Base-by-base conservation (phyloP, 495 filamentous ascomycete genomes). In the Oleoguttula mirabilis region DNA sequence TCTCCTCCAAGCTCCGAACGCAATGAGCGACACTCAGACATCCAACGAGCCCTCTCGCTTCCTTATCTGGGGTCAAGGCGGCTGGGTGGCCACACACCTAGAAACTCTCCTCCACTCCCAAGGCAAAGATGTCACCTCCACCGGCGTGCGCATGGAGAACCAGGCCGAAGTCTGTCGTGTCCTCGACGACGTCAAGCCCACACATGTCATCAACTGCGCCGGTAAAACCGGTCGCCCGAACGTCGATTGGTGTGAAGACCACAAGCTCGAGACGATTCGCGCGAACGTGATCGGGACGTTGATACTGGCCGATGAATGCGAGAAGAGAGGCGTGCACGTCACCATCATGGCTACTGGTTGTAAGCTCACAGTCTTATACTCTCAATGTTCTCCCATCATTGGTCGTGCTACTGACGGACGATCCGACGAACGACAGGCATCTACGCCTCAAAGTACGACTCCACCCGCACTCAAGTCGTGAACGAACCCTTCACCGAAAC, bases 171-270 rank as follows among this genome's bases (percentile, higher is more conserved):
- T 50, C 10, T 11, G 22, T 17, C 14, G 22, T 10, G 34, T 32
- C 48, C 64, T 80, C 17, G 64, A 75, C 41, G 62, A 57, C 41
- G 57, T 75, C 48, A 71, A 70, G 53, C 76, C 76, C 33, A 77
- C 72, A 3, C 73, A 79, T 45, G 74, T 79, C 23, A 57, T 80
- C 32, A 78, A 78, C 55, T 70, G 69, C 45, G 76, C 76, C 33
- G 76, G 76, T 21, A 75, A 70, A 47, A 80, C 76, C n/a, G 76
- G 76, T 28, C 70, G 76, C 16, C 76, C 76, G 38, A 80, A 80
- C 47, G 75, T 80, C 52, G 76, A 79, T 60, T 79, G 76, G 76
- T 80, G 76, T 50, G 76, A 80, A 60, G 74, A 77, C 52, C 71
- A 79, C 60, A 75, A 67, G 57, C 68, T 76, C 55, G 69, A 71